Base-by-base conservation (phyloP, 331 rosid species). In the Saraca asoca region DNA sequence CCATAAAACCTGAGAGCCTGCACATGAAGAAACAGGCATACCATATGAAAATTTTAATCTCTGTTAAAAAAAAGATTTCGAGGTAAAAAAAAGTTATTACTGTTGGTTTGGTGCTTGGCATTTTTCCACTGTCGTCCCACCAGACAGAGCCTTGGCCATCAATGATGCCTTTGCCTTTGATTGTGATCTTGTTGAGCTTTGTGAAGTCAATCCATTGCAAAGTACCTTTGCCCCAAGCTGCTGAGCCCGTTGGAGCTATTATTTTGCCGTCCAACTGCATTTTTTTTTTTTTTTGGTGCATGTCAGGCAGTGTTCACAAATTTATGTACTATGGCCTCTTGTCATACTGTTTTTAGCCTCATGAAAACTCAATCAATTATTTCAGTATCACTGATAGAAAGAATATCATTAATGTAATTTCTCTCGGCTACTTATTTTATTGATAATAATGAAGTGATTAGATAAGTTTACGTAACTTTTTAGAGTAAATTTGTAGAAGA, bases 101-200 rank as follows among this genome's bases (percentile, higher is more conserved):
- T 9, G 98, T 91, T 71, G 96, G 98, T 80, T 69, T 89, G 61
- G 88, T 85, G 62, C 77, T 73, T 11, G 90, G 88, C 62, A 91
- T 59, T 38, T 62, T 72, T 42, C 76, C 67, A 8, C 58, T 9
- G 33, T 71, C 77, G 43, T 58, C 59, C 98, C 98, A 92, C 98
- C 98, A 92, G 9, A 78, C 81, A n/a, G 96, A 87, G 61, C 96
- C 98, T 79, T 87, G 95, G 20, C 98, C 98, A 64, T 92, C 98
- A 75, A 92, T 82, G 7, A 84, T 70, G 0, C 98, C 96, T 63
- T 81, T 83, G 14, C 98, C 98, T 51, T 19, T 85, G 5, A 92
- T 73, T 20, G 89, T 75, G 34, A 92, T 71, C 19, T 78, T 76
- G 2, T 82, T 68, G 13, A 87, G 87, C 71, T 89, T 78, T 41